Base-by-base conservation (phyloP, 1,139 yeast species). In the Nakaseomyces kungkrabaensis region DNA sequence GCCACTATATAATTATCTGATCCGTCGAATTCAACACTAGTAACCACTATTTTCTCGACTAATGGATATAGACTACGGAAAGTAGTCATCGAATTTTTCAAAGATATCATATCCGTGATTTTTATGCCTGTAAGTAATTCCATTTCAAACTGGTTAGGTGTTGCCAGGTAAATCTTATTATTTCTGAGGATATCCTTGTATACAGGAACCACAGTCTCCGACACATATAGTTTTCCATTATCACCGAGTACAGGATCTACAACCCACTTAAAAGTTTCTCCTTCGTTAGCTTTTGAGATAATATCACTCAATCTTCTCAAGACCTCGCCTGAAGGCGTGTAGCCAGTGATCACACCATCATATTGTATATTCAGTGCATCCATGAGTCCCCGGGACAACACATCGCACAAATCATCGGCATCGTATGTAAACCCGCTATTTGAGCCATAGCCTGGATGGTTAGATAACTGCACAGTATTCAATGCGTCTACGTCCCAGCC, bases 221-320 rank as follows among this genome's bases (percentile, higher is more conserved):
- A 77, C 9, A 92, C 97, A 61, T 92, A 92, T 29, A 90, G 65
- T 52, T 75, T 76, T 2, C 95, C 96, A 57, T 87, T 82, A 66
- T 92, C 98, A 11, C 98, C 98, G 75, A 92, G 76, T 2, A 92
- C 97, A 0, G 98, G 97, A 63, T 92, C 98, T 54, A 89, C 66
- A 10, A 89, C 71, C 82, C 94, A 85, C 46, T 71, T 58, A 5
- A 61, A 52, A 4, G 51, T 50, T 1, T 50, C 52, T 3, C 53
- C 53, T 38, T 62, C 40, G 13, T 50, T 47, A 31, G 59, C 56
- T 5, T 27, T n/a, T 26, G 60, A 50, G 10, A 63, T 49, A 4
- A 55, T 37, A 4, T 51, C 49, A 6, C 68, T 71, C 10, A 78
- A 69, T 7, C 68, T 66, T 38, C 62, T 60, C 33, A 81, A 66